These are phyloP conservation scores for Fusarium chlamydosporum DNA, from an alignment of 2,329 filamentous ascomycete species.

Conservation along the genomic window DNA sequence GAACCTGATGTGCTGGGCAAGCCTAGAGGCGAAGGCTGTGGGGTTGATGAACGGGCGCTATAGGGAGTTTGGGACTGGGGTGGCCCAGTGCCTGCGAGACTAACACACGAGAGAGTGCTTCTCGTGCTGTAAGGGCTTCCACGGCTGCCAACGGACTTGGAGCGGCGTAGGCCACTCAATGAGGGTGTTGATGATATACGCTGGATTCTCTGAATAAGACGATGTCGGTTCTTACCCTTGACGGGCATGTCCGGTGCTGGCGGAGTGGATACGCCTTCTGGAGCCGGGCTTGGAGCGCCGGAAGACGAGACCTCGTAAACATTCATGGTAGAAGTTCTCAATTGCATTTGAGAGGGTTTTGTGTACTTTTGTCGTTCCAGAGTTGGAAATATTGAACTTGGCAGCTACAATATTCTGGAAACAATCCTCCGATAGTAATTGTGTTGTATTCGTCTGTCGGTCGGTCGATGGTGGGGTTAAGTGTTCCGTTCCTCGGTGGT, in stretches of 20 bases:
- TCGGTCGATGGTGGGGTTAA: conserved; percentile 31
- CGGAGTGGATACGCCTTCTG: conserved; percentile 47
- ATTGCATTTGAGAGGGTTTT: not conserved
- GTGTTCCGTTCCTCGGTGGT: conserved; percentile 36
- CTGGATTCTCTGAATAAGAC: conserved; percentile 80
- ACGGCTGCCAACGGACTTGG: conserved; percentile 76
- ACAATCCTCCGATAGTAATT: conserved; percentile 7
- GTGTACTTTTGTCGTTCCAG: not conserved
- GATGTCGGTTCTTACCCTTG: conserved; percentile 77
- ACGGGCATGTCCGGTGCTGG: conserved; percentile 49
- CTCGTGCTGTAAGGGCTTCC: conserved; percentile 75
- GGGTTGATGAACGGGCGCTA: conserved; percentile 52
- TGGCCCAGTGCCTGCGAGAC: conserved; percentile 60
- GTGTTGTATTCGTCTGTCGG: conserved; percentile 20
- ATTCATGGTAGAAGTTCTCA: conserved; percentile 41
- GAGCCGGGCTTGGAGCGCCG: conserved; percentile 49
- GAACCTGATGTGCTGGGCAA: conserved; percentile 56
- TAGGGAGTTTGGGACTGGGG: conserved; percentile 50
- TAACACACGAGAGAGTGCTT: conserved; percentile 69
- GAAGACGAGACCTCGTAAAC: conserved; percentile 45
- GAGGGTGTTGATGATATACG: conserved; percentile 87
- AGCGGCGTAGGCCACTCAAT: conserved; percentile 73
- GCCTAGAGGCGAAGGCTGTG: conserved; percentile 60
- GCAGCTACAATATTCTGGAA: not conserved
- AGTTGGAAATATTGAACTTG: conserved; percentile 1